A percentile compares a stretch with the other conserved stretches of the same genome.
Evolutionary conservation across 768 basidiomycete genomes (phyloP).

Genomic region (Pisolithus orientalis): DNA sequence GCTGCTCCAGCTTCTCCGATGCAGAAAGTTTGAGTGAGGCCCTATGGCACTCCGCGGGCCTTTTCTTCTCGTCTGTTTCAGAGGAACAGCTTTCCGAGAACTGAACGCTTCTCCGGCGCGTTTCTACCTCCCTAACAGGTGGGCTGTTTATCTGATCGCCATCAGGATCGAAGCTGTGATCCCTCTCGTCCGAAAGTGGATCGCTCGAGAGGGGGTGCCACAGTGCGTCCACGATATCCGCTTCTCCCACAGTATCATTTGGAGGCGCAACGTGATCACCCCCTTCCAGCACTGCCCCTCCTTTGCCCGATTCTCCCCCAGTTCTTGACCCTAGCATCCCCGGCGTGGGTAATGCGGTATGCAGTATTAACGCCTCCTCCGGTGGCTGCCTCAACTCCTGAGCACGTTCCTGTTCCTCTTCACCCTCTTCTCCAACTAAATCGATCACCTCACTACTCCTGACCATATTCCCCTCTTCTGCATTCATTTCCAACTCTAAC

Average conservation of each 20-base stretch:
- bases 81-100: not conserved
- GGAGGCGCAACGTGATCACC: not conserved
- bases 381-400: not conserved
- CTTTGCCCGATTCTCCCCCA: constrained; percentile 1
- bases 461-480: not conserved
- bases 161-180: not conserved
- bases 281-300: not conserved
- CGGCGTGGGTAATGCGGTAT: not conserved
- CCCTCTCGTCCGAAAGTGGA: constrained; percentile 6
- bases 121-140: not conserved
- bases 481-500: not conserved
- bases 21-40: constrained; percentile 17
- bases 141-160: not conserved
- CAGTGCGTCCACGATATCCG: constrained; percentile 13
- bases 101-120: not conserved
- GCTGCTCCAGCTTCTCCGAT: constrained; percentile 28
- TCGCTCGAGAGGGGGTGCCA: constrained; percentile 19
- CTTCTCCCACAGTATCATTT: constrained; percentile 11
- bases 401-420: not conserved
- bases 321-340: not conserved
- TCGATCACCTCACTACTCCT: not conserved
- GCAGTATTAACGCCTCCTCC: not conserved
- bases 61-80: constrained; percentile 22
- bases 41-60: constrained; percentile 15
- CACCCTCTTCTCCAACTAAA: not conserved